Conservation (phyloP, 495 filamentous ascomycete genomes). For the Penicillium parvum region DNA sequence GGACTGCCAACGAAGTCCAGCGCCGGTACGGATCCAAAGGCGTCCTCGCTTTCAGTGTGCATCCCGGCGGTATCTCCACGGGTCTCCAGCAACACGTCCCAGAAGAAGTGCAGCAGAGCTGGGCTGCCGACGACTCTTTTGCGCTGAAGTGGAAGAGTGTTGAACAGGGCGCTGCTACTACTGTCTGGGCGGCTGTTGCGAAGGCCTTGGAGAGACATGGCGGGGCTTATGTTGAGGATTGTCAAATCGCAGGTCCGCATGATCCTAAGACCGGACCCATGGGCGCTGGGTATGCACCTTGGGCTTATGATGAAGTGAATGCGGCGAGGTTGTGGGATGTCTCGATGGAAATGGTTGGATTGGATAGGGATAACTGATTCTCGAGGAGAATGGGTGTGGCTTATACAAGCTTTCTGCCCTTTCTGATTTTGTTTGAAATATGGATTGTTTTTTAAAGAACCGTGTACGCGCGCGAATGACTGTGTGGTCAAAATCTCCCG, state of each 20-base stretch:
- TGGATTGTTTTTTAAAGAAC: too few relatives aligned
- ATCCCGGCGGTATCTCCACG: slow-evolving; percentile 36
- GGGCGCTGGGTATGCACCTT: neutral
- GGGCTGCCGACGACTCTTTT: slow-evolving; percentile 12
- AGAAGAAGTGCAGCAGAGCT: slow-evolving; percentile 13
- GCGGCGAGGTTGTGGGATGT: neutral
- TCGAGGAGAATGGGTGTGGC: too few relatives aligned
- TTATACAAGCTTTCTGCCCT: too few relatives aligned
- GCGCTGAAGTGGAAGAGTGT: slow-evolving; percentile 27
- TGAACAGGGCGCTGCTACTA: slow-evolving; percentile 39
- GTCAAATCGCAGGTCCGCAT: slow-evolving; percentile 13
- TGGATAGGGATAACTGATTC: neutral
- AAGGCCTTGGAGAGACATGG: slow-evolving; percentile 37
- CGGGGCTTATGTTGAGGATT: slow-evolving; percentile 37
- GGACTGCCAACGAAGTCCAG: slow-evolving; percentile 41
- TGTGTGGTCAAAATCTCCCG: too few relatives aligned
- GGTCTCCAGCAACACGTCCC: slow-evolving; percentile 18
- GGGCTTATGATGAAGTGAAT: neutral
- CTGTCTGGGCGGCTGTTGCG: slow-evolving; percentile 34
- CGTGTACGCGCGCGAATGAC: too few relatives aligned
- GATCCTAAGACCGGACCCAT: neutral
- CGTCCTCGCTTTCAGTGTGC: slow-evolving; percentile 34
- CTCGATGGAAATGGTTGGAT: neutral
- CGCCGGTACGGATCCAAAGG: slow-evolving; percentile 32
- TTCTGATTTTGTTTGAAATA: too few relatives aligned